These are phyloP conservation scores for Chlamydomonas sp. DNA, from an alignment of 139 green algal species.

Conservation along the genomic window DNA sequence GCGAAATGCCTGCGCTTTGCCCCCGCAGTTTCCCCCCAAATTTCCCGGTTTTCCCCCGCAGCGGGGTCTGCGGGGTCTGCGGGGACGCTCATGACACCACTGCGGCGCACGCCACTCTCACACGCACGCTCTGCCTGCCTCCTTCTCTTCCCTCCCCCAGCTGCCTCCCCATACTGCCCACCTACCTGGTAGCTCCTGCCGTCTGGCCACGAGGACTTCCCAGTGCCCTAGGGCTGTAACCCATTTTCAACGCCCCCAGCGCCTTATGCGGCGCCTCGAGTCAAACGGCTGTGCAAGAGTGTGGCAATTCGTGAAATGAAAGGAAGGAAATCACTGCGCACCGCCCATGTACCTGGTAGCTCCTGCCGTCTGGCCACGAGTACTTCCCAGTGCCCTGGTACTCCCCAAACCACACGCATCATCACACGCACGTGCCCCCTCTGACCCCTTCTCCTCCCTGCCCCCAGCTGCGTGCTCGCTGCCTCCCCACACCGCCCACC, in stretches of 20 bases:
- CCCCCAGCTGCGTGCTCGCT: not conserved
- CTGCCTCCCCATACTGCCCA: not conserved
- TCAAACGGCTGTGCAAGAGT: no score
- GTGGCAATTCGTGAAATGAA: no score
- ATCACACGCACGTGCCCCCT: not conserved
- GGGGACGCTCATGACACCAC: no score
- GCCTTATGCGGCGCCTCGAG: not conserved
- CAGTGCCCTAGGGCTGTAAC: conserved; percentile 1
- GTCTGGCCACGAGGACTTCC: conserved; percentile 13
- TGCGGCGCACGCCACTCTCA: no score
- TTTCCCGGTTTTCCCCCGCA: no score
- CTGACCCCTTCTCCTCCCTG: not conserved
- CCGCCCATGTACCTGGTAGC: conserved; percentile 4
- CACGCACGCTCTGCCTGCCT: not conserved
- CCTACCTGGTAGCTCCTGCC: conserved; percentile 9
- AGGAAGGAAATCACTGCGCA: not conserved
- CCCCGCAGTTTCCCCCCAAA: no score
- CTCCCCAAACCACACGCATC: no score
- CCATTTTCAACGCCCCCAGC: not conserved
- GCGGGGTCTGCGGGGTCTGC: no score
- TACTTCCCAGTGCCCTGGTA: conserved; percentile 12
- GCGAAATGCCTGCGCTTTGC: no score
- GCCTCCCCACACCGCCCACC: not conserved
- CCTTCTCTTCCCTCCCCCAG: not conserved
- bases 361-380: conserved; percentile 9